Evolutionary conservation across 179 eudicot genomes (phyloP).

Genomic region (Camellia oleifera): DNA sequence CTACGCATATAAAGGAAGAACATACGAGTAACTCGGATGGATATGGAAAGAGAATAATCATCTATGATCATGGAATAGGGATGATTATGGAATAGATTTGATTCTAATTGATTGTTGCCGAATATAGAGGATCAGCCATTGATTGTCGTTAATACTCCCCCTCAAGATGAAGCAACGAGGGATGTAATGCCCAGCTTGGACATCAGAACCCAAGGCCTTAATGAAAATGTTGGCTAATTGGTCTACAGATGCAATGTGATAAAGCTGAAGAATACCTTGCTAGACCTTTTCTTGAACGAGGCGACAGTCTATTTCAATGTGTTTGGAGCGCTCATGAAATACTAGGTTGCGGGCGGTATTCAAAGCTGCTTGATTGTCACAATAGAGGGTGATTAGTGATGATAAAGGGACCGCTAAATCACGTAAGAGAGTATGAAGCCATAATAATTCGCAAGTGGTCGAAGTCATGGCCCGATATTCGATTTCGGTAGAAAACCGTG

Average conservation of each 20-base stretch:
- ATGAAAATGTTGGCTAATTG: background rate
- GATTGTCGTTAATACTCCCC: background rate
- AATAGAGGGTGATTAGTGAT: background rate
- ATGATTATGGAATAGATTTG: no score
- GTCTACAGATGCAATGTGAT: background rate
- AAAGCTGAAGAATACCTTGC: background rate
- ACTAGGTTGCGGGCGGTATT: background rate
- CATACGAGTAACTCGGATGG: no score
- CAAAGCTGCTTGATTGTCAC: constrained; percentile 3
- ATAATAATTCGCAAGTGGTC: background rate
- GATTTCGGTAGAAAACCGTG: background rate
- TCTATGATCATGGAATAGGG: no score
- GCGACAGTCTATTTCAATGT: background rate
- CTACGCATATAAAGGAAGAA: no score
- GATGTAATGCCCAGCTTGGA: constrained; percentile 1
- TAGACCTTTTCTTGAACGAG: background rate
- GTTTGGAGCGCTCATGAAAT: constrained; percentile 4
- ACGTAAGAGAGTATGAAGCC: background rate
- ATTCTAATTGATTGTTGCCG: no score
- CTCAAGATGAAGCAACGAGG: constrained; percentile 3
- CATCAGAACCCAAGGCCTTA: background rate
- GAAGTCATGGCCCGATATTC: background rate
- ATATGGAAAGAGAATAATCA: no score
- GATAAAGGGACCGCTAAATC: background rate
- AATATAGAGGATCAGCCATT: no score